Conservation (phyloP, 108 stramenopile species). For the Licmophora abbreviata region DNA sequence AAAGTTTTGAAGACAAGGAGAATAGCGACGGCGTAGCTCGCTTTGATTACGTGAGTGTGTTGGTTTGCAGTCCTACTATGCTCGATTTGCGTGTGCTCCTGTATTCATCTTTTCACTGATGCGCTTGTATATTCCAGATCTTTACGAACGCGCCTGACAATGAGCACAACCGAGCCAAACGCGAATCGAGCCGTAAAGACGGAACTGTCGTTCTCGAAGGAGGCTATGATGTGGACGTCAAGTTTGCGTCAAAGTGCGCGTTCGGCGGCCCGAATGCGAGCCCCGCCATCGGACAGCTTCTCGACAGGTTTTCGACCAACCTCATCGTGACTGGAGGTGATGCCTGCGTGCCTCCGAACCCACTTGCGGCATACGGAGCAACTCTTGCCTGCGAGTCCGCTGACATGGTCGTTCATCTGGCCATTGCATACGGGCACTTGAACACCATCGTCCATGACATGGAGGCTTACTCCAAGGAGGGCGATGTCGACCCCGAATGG, state of each 20-base stretch:
- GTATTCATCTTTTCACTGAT: too few species aligned
- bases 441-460: slow-evolving; percentile 14
- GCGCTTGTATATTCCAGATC: too few species aligned
- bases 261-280: slow-evolving; percentile 2
- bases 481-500: slow-evolving; percentile 3
- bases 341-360: slow-evolving; percentile 25
- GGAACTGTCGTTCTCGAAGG: slow-evolving; percentile 22
- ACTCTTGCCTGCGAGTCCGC: slow-evolving; percentile 24
- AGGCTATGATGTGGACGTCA: slow-evolving; percentile 17
- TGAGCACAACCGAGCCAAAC: slow-evolving; percentile 17
- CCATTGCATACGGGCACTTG: slow-evolving; percentile 12
- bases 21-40: slow-evolving; percentile 4
- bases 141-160: slow-evolving; percentile 24
- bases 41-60: slow-evolving; percentile 28
- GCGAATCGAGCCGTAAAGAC: slow-evolving; percentile 6
- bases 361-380: slow-evolving; percentile 25
- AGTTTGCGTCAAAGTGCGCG: slow-evolving; percentile 14
- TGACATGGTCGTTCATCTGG: slow-evolving; percentile 11
- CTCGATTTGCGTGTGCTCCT: too few species aligned
- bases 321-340: slow-evolving; percentile 21
- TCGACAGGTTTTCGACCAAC: slow-evolving; percentile 9
- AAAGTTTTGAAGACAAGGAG: neutral
- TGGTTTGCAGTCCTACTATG: too few species aligned
- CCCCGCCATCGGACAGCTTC: neutral
- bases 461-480: too few species aligned